Conservation (phyloP, 2,329 filamentous ascomycete genomes). For the Diplodia scrobiculata region DNA sequence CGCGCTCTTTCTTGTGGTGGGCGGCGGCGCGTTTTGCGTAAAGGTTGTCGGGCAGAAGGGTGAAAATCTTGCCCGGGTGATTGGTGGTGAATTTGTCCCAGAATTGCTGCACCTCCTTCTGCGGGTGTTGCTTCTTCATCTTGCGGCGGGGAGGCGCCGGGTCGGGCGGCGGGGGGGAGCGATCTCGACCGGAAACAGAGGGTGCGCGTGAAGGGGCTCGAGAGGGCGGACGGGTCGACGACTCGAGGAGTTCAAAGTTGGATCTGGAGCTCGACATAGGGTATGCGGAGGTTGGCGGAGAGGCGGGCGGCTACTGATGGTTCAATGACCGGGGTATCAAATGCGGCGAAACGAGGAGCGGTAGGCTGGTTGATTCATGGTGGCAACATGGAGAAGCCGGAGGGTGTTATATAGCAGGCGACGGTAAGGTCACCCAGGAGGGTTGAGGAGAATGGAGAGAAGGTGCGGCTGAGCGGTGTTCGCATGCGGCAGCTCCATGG, state of each 20-base stretch:
- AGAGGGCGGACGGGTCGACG: conserved; percentile 36
- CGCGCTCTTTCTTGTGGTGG: conserved; percentile 51
- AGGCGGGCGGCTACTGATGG: conserved; percentile 19
- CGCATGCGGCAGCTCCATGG: conserved; percentile 27
- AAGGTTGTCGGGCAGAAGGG: conserved; percentile 67
- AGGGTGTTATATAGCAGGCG: conserved; percentile 17
- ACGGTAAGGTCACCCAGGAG: not conserved
- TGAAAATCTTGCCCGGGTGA: conserved; percentile 70
- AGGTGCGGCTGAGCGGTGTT: conserved; percentile 27
- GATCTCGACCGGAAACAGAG: conserved; percentile 36
- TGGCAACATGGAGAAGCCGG: conserved; percentile 1
- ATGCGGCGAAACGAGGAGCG: not conserved
- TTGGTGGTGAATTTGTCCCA: conserved; percentile 70
- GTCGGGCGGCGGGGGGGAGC: conserved; percentile 18
- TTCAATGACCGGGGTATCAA: conserved; percentile 21
- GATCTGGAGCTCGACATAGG: conserved; percentile 19
- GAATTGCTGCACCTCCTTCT: conserved; percentile 69
- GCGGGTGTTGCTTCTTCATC: conserved; percentile 51
- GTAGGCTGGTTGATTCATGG: conserved; percentile 12
- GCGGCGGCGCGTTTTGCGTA: conserved; percentile 55
- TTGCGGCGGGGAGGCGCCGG: conserved; percentile 34
- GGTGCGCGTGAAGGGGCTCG: conserved; percentile 35
- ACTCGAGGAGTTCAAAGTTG: conserved; percentile 21
- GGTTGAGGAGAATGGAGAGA: conserved; percentile 16
- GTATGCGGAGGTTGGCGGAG: conserved; percentile 6